Base-by-base conservation (phyloP, 192 early-diverging fungal species). In the Martensiomyces pterosporus region DNA sequence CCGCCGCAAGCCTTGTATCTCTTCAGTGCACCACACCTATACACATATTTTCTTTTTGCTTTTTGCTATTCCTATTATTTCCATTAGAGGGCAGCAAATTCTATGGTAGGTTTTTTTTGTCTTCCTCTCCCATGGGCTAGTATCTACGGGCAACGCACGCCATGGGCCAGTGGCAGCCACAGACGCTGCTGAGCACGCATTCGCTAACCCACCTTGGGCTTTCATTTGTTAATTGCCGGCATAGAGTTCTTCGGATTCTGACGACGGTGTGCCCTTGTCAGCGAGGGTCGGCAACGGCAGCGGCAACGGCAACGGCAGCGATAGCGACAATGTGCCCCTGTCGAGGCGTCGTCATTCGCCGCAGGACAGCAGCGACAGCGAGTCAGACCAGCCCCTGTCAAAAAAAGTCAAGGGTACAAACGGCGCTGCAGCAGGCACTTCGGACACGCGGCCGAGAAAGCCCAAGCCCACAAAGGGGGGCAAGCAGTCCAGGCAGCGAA, bases 351-450 rank as follows among this genome's bases (percentile, higher is more conserved):
- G 45, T 39, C 16, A 34, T 33, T 18, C 27, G 9, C 38, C 27
- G 17, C 48, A 48, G 26, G 39, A 39, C 44, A 43, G 36, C 39
- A 63, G 60, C 40, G 62, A 49, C 39, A 65, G 52, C 56, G 72
- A 75, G 49, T 75, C 72, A 1, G 72, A 75, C 35, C 37, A 40
- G 43, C 72, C 72, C 18, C 52, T 75, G 15, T 74, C 70, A 9
- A 55, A 21, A 44, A 60, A 65, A 43, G 55, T 63, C 16, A 57
- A 50, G 37, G n/a, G 43, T 46, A 6, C 22, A 41, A 9, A 17
- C 22, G 22, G 6, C 22, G 14, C 7, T 17, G 39, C 5, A 41
- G 39, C 5, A 41, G 39, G 39, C 22, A n/a, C n/a, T 41, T 5
- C 14, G 39, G 39, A 5, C 39, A 41, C 5, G 35, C 35, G 12